Percentiles rank a stretch among this genome's conserved stretches.
phyloP scores from a whole-genome alignment of 331 rosid genomes.

The Saraca asoca region DNA sequence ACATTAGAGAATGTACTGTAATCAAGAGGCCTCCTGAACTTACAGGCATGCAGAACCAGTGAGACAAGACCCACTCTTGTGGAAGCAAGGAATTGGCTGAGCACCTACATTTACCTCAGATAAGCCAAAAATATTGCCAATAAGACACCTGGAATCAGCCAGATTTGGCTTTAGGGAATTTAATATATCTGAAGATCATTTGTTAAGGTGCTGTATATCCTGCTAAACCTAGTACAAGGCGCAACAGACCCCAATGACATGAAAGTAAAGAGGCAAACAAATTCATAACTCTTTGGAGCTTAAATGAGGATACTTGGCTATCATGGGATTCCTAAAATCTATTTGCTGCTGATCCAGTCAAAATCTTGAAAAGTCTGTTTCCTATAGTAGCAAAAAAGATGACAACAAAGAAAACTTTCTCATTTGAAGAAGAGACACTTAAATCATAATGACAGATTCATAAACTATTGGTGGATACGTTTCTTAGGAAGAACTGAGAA shows the following conservation, averaged over 20 bases:
- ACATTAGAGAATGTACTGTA: slow-evolving; percentile 3
- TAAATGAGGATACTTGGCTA: slow-evolving; percentile 8
- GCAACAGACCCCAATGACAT: slow-evolving; percentile 15
- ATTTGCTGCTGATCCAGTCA: not conserved
- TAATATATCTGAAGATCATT: slow-evolving; percentile 61
- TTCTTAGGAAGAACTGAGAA: slow-evolving; percentile 53
- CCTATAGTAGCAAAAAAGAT: slow-evolving; percentile 2
- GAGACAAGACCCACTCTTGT: slow-evolving; percentile 42
- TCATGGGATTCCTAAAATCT: slow-evolving; percentile 13
- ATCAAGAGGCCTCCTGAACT: slow-evolving; percentile 41
- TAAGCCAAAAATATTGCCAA: slow-evolving; percentile 60
- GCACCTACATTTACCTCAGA: slow-evolving; percentile 37
- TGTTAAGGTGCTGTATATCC: slow-evolving; percentile 43
- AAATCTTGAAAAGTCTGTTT: not conserved
- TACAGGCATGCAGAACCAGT: slow-evolving; percentile 63
- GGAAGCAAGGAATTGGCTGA: slow-evolving; percentile 43
- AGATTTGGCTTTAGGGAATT: slow-evolving; percentile 59
- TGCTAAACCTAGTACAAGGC: slow-evolving; percentile 13
- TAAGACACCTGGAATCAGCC: slow-evolving; percentile 51
- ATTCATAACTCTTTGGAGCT: slow-evolving; percentile 20
- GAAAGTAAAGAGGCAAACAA: slow-evolving; percentile 18
- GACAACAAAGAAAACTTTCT: not conserved
- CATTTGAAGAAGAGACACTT: slow-evolving; percentile 12
- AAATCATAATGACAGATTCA: not conserved
- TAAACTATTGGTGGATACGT: slow-evolving; percentile 56